phyloP scores from a whole-genome alignment of 2,329 filamentous ascomycete species.

The Capronia epimyces region DNA sequence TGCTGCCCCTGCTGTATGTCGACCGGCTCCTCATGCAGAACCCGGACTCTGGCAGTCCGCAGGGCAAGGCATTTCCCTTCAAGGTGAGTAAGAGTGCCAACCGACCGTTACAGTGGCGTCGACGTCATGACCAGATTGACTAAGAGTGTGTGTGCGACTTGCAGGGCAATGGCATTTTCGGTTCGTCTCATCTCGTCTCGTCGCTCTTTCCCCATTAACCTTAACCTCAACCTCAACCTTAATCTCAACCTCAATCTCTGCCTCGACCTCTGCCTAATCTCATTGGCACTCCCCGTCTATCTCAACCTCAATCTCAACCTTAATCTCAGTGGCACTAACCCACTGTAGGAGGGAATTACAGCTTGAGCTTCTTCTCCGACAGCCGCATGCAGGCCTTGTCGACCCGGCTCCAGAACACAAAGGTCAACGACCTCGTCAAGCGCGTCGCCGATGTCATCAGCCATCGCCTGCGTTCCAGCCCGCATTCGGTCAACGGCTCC shows the following conservation, averaged over 20 bases:
- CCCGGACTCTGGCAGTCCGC: neutral
- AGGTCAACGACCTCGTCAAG: neutral
- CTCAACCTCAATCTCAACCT: no score
- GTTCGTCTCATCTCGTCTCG: neutral
- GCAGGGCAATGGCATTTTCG: neutral
- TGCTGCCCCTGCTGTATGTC: neutral
- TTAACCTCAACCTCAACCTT: no score
- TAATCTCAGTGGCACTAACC: no score
- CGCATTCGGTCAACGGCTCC: neutral
- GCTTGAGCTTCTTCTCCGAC: neutral
- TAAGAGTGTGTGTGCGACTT: neutral
- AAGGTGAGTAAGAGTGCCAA: neutral
- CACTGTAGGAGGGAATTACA: neutral
- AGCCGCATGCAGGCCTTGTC: neutral
- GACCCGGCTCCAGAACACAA: neutral
- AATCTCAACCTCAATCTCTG: no score
- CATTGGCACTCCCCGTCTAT: no score
- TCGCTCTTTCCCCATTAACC: neutral
- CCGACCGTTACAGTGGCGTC: no score
- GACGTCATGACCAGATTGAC: no score
- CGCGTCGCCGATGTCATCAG: neutral
- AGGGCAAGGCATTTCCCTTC: conserved; percentile 1
- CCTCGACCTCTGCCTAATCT: no score
- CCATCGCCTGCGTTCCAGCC: neutral
- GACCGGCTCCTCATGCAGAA: conserved; percentile 2